Conservation (phyloP, 441 rosid genomes). For the Macaranga tanarius region DNA sequence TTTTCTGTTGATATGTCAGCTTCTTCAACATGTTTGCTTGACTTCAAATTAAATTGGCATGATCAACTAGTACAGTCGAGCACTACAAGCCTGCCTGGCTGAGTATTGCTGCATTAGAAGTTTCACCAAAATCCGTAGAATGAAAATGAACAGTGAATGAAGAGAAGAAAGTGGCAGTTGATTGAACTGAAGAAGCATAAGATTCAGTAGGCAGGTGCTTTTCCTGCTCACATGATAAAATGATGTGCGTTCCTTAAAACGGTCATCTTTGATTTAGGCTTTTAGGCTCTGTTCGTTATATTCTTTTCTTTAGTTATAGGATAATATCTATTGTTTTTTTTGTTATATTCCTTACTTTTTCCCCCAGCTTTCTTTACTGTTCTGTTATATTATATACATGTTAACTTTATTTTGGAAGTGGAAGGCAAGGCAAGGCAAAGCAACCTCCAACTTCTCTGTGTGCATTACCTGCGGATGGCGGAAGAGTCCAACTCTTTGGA, state of each 20-base stretch:
- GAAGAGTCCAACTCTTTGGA: conserved; percentile 48
- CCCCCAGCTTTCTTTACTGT: neutral
- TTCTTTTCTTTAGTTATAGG: conserved; percentile 39
- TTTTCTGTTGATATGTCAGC: neutral
- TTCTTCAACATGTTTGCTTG: neutral
- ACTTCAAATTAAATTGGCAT: too few species aligned
- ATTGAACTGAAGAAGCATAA: neutral
- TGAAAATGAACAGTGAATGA: neutral
- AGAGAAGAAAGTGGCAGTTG: neutral
- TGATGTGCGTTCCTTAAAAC: conserved; percentile 16
- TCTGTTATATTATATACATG: neutral
- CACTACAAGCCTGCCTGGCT: too few species aligned
- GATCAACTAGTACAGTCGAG: too few species aligned
- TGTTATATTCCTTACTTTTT: conserved; percentile 32
- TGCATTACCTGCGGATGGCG: conserved; percentile 31
- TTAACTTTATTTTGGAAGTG: neutral
- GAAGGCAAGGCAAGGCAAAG: neutral
- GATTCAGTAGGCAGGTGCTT: neutral
- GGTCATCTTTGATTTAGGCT: neutral
- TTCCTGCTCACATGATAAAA: neutral
- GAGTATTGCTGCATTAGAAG: neutral
- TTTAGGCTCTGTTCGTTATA: conserved; percentile 16
- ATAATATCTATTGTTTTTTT: neutral
- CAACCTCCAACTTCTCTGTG: neutral
- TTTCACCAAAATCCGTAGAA: too few species aligned